These are phyloP conservation scores for Pseudozyma pruni DNA, from an alignment of 1,284 basidiomycete species.

Conservation along the genomic window DNA sequence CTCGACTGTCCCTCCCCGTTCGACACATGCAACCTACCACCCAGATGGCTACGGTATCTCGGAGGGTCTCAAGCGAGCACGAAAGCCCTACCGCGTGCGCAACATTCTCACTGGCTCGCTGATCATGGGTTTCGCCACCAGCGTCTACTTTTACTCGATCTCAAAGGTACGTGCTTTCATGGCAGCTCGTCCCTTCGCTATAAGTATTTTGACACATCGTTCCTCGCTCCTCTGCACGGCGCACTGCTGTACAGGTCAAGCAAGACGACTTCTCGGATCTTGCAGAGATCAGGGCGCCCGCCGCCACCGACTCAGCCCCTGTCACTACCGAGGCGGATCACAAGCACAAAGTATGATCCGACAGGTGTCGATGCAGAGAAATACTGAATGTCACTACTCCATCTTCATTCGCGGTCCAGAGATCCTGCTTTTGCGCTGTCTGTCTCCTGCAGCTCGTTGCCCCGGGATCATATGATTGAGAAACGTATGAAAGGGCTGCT, in stretches of 20 bases:
- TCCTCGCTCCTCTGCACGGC: no score
- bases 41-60: conserved; percentile 57
- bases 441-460: no score
- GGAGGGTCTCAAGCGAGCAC: conserved; percentile 78
- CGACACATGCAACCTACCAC: conserved; percentile 55
- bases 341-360: conserved; percentile 36
- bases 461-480: no score
- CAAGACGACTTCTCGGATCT: conserved; percentile 63
- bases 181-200: not conserved
- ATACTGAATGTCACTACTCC: no score
- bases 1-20: conserved; percentile 46
- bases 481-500: no score
- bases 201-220: not conserved
- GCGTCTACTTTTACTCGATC: conserved; percentile 92
- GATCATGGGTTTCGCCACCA: conserved; percentile 80
- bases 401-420: not conserved
- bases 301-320: conserved; percentile 18
- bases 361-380: not conserved
- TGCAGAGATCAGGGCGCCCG: conserved; percentile 47
- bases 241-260: conserved; percentile 58
- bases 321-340: conserved; percentile 43
- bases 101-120: conserved; percentile 82
- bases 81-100: conserved; percentile 80
- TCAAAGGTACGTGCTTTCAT: conserved; percentile 46
- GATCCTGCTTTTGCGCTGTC: no score